phyloP scores from a whole-genome alignment of 1,284 basidiomycete species.

The Apiotrichum porosum region DNA sequence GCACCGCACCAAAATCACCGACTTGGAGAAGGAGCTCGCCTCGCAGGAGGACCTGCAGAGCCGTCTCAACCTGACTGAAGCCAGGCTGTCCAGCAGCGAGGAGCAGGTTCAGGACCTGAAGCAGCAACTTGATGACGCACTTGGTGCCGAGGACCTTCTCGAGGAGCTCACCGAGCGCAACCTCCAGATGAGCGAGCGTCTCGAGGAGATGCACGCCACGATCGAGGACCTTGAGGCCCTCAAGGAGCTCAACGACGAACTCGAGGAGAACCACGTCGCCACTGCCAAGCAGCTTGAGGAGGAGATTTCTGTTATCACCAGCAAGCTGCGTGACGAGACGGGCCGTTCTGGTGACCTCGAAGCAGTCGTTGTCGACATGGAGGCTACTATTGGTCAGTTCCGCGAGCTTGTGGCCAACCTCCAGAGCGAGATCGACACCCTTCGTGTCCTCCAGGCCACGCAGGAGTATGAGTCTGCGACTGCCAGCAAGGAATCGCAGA shows the following conservation, averaged over 20 bases:
- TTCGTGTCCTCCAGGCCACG: constrained; percentile 75
- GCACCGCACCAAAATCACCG: constrained; percentile 70
- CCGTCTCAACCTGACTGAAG: constrained; percentile 71
- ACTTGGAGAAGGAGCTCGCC: constrained; percentile 81
- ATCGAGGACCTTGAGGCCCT: constrained; percentile 95
- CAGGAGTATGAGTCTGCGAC: constrained; percentile 73
- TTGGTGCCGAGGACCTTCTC: constrained; percentile 93
- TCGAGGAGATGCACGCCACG: constrained; percentile 90
- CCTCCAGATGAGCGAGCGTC: constrained; percentile 81
- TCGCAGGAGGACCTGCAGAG: constrained; percentile 44
- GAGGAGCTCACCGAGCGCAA: constrained; percentile 94
- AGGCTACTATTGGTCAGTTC: constrained; percentile 82
- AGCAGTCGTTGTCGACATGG: constrained; percentile 74
- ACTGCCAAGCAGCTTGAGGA: constrained; percentile 88
- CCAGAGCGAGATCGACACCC: constrained; percentile 78
- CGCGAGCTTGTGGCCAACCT: constrained; percentile 78
- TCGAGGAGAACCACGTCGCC: constrained; percentile 94
- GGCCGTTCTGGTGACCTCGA: constrained; percentile 65
- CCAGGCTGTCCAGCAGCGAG: constrained; percentile 78
- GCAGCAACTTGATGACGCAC: constrained; percentile 86
- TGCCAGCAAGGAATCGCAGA: constrained; percentile 70
- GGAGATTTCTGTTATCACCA: constrained; percentile 64
- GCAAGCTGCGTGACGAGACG: constrained; percentile 62
- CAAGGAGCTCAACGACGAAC: constrained; percentile 92
- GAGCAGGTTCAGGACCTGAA: constrained; percentile 91